Evolutionary conservation across 140 eudicot species (phyloP).

Genomic region (Stevia rebaudiana): DNA sequence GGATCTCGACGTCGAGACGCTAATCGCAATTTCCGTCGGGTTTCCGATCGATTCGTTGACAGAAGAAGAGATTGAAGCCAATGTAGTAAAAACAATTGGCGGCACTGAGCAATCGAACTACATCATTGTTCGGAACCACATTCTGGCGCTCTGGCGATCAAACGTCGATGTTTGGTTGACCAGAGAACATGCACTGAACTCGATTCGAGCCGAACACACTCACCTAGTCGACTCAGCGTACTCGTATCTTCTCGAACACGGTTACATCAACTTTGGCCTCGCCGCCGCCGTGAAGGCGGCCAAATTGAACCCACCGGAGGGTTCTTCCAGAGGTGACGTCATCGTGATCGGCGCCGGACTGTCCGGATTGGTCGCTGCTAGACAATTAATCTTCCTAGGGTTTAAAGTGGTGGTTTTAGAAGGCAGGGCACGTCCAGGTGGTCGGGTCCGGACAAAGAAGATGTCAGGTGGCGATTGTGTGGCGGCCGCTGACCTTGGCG

Average conservation of each 20-base stretch:
- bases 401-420: constrained; percentile 77
- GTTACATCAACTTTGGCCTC: constrained; percentile 81
- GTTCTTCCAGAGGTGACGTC: constrained; percentile 41
- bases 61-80: constrained; percentile 86
- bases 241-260: constrained; percentile 58
- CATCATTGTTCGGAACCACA: constrained; percentile 77
- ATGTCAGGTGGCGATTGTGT: constrained; percentile 50
- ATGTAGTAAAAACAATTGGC: constrained; percentile 60
- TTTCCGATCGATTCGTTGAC: constrained; percentile 80
- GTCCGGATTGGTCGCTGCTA: constrained; percentile 77
- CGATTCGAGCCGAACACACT: constrained; percentile 62
- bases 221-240: constrained; percentile 74
- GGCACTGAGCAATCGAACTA: constrained; percentile 74
- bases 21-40: constrained; percentile 89
- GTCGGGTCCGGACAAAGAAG: constrained; percentile 66
- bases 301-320: constrained; percentile 35
- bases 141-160: constrained; percentile 74
- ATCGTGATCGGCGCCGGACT: constrained; percentile 80
- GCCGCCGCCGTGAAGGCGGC: constrained; percentile 54
- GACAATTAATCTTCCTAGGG: constrained; percentile 76
- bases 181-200: constrained; percentile 60
- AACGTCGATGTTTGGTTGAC: constrained; percentile 67
- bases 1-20: constrained; percentile 71
- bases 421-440: constrained; percentile 79
- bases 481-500: constrained; percentile 91